Conservation (phyloP, 2,329 filamentous ascomycete genomes). For the Fusarium circinatum region DNA sequence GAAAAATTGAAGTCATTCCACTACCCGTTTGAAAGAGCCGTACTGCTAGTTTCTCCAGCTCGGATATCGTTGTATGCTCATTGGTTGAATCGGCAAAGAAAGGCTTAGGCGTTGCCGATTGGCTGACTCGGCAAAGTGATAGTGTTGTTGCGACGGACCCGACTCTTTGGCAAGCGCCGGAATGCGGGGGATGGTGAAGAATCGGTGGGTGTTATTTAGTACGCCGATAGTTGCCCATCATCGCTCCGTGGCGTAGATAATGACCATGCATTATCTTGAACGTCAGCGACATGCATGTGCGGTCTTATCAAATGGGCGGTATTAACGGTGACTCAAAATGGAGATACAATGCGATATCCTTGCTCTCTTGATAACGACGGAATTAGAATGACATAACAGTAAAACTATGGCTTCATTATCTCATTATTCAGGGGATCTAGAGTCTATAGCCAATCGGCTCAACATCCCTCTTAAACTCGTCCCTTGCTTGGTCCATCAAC, state of each 20-base stretch:
- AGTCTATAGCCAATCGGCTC: slow-evolving; percentile 20
- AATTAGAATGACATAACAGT: neutral
- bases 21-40: slow-evolving; percentile 16
- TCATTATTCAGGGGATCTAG: neutral
- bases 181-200: neutral
- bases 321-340: neutral
- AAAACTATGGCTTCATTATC: neutral
- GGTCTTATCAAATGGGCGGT: neutral
- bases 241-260: neutral
- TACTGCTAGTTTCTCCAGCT: neutral
- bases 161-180: neutral
- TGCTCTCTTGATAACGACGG: neutral
- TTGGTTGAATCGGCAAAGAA: slow-evolving; percentile 33
- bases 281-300: neutral
- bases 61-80: neutral
- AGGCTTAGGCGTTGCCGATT: slow-evolving; percentile 16
- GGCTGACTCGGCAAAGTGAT: slow-evolving; percentile 20
- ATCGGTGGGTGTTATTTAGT: neutral
- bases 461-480: slow-evolving; percentile 24
- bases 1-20: neutral
- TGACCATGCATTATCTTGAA: neutral
- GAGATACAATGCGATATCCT: neutral
- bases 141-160: neutral
- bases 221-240: neutral
- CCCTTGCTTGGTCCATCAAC: slow-evolving; percentile 9